Percentiles rank a stretch among this genome's conserved stretches.
Evolutionary conservation across 2,329 filamentous ascomycete species (phyloP).

Genomic region (Exserohilum rostratum): DNA sequence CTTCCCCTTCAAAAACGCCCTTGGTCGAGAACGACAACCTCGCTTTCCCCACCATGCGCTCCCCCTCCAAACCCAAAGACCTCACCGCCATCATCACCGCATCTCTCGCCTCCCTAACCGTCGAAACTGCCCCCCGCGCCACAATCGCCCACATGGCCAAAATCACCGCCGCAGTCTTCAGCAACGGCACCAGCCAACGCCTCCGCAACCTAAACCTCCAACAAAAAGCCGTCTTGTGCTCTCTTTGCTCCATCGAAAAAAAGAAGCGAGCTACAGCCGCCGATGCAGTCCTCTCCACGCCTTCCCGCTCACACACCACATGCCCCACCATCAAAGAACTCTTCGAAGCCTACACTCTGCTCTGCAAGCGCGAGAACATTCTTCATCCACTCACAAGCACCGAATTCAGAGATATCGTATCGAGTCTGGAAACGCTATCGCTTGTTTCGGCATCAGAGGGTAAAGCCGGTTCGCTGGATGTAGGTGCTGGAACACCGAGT

Average conservation of each 20-base stretch:
- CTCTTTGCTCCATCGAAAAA: conserved; percentile 85
- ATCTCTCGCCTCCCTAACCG: conserved; percentile 68
- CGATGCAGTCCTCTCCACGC: conserved; percentile 44
- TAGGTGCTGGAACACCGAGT: conserved; percentile 70
- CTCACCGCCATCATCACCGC: conserved; percentile 28
- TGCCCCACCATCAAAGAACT: conserved; percentile 84
- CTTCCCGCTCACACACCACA: conserved; percentile 55
- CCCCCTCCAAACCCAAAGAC: conserved; percentile 48
- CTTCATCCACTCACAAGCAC: conserved; percentile 87
- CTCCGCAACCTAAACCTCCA: conserved; percentile 90
- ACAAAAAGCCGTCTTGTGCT: conserved; percentile 92
- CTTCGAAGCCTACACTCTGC: conserved; percentile 79
- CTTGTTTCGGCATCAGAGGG: conserved; percentile 74
- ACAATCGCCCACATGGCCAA: conserved; percentile 91
- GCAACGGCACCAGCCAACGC: conserved; percentile 83
- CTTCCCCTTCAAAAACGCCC: conserved; percentile 75
- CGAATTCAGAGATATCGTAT: conserved; percentile 92
- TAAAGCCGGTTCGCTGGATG: conserved; percentile 69
- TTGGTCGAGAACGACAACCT: conserved; percentile 83
- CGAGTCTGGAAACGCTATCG: conserved; percentile 86
- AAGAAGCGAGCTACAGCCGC: conserved; percentile 60
- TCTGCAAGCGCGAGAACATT: conserved; percentile 87
- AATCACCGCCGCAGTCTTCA: conserved; percentile 87
- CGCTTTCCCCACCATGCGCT: conserved; percentile 56
- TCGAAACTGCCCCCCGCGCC: conserved; percentile 83